Evolutionary conservation across 345 rosid genomes (phyloP), one percentile per base, ranked within the genome.

Genomic region (Populus pruinosa): DNA sequence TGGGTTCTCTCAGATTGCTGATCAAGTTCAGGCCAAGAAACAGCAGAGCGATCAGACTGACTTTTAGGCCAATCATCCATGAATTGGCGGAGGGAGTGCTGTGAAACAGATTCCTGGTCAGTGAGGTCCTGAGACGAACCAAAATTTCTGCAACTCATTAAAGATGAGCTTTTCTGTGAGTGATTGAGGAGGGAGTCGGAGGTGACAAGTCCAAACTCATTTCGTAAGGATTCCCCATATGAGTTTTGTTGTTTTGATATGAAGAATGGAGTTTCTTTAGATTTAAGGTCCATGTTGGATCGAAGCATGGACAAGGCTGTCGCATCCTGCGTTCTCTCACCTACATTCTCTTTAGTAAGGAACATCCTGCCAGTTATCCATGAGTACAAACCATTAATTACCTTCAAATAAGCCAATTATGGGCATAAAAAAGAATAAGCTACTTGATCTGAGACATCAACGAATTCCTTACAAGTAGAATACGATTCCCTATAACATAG

Each of bases 31-130:
- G 90, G 82, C 91, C 93, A 90, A 17, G 89, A 84, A 49, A 84
- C 62, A 33, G 82, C 56, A 0, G 89, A 59, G 12, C 77, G 86
- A 77, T 86, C 84, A 17, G 87, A 77, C 63, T 85, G 85, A 69
- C 53, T 74, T 78, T 78, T 86, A 35, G 92, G 86, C 90, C 94
- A 89, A 53, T 87, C 86, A 9, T 90, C 89, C 84, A 87, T 89
- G 85, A 92, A 90, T 67, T 89, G 92, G 66, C 82, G 89, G 50
- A 87, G 64, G 47, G 88, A 85, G 33, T 86, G 83, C 20, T 90
- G 88, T 12, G 87, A 74, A 76, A 80, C 80, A 29, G 80, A 81
- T 76, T 83, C 86, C 76, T 72, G 83, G 76, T 71, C 78, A 31
- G 78, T 53, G 10, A 81, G 80, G 68, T 87, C 83, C 10, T 81